Evolutionary conservation across 768 basidiomycete genomes (phyloP), one percentile per base, ranked within the genome.

Genomic region (Suillus variegatus): DNA sequence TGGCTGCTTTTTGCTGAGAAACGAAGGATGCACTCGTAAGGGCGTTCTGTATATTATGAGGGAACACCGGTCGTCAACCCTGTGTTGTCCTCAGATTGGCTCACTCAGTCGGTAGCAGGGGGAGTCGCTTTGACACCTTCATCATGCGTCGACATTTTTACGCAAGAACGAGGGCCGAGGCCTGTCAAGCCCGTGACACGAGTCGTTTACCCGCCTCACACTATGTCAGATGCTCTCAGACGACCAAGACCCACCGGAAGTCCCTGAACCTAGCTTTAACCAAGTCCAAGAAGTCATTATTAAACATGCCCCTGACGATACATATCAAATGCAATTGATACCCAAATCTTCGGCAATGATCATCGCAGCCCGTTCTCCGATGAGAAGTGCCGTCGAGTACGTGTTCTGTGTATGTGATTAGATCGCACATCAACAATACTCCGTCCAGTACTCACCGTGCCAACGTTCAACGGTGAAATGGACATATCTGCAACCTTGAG

Each of bases 1-100:
- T 99, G 97, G 75, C 82, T 28, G 97, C 97, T 25, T 99, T 25
- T 99, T 72, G 88, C 89, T 12, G 93, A 97, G 78, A 99, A 98
- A 83, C 86, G 97, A 74, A 92, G 92, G 80, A 88, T 88, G 38
- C 84, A 96, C 65, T 73, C 75, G 18, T 76, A 54, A 75, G 41
- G 61, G 61, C 20, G 46, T 28, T 54, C 13, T 28, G 9, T 6
- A 57, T 25, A 41, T 25, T 9, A 18, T 14, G 36, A 38, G 7
- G 13, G n/a, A 22, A n/a, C 13, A 14, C 14, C 22, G 5, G 16
- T 58, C 22, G 22, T 40, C 38, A 41, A 41, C 25, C 25, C 18
- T 8, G 10, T 54, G 16, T 52, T 9, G 2, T 32, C 16, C 7
- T 18, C 28, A 28, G 32, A 32, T 1, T 32, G 32, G 32, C 32